Base-by-base conservation (phyloP, 306 rosid species). In the Malus domestica region DNA sequence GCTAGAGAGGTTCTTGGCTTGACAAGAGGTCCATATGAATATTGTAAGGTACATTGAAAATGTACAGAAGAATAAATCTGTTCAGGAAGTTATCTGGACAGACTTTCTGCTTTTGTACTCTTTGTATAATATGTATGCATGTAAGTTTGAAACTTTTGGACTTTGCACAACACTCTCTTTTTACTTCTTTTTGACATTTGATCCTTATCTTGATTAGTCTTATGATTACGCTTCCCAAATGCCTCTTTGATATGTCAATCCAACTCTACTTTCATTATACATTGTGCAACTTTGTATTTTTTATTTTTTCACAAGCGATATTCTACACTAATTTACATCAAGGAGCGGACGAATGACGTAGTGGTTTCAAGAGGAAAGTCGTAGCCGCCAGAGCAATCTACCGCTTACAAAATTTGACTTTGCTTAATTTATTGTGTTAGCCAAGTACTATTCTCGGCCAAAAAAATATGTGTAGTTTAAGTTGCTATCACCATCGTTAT, bases 1-100 rank as follows among this genome's bases (percentile, higher is more conserved):
- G 89, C 76, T 92, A 29, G 95, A 94, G 80, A 89, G 84, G 79
- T 87, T 91, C 83, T 83, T 91, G 77, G 85, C 82, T 76, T 91
- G 75, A 78, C 49, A 65, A 22, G 46, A 51, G 62, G 57, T 32
- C 7, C 33, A 75, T 42, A 72, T 75, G 65, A 66, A 60, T 38
- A 38, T 7, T 76, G 57, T 70, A 35, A 35, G 68, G 54, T 73
- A n/a, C 73, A 58, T 64, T 65, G 68, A 42, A 45, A 19, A 33
- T 85, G 90, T 83, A 83, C 74, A 85, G 79, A 80, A 74, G 69
- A 86, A 86, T 72, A 85, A 84, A 76, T 77, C 30, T 87, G 85
- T 71, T 71, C 71, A 74, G 76, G 13, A 33, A 70, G 75, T 81
- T 60, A 70, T 78, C 72, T 85, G 75, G 54, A 59, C 80, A 76